Percentiles rank a stretch among this genome's conserved stretches.
These are phyloP conservation scores for Globisporangium middletonii DNA, from an alignment of 352 stramenopile genomes.

Conservation along the genomic window DNA sequence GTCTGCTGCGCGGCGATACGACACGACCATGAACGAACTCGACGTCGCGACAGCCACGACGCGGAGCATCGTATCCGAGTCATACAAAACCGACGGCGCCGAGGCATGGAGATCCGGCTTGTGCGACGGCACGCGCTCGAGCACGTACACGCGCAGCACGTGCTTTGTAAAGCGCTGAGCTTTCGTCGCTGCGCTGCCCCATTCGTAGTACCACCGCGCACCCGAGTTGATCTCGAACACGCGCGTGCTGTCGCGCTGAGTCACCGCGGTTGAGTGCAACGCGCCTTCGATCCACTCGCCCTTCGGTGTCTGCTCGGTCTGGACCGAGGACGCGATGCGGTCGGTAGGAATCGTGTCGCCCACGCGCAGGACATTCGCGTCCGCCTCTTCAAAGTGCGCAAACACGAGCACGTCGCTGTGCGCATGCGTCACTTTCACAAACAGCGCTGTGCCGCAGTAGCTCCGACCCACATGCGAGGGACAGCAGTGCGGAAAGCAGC, in stretches of 20 bases:
- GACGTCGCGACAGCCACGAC: constrained; percentile 40
- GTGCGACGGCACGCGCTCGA: constrained; percentile 19
- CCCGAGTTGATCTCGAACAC: constrained; percentile 57
- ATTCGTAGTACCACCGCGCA: constrained; percentile 68
- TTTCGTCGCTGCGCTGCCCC: constrained; percentile 59
- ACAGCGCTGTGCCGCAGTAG: constrained; percentile 57
- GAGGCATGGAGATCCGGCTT: constrained; percentile 3
- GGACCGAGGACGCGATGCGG: constrained; percentile 29
- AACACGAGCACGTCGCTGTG: constrained; percentile 28
- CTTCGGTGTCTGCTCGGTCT: constrained; percentile 57
- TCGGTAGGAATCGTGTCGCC: constrained; percentile 22
- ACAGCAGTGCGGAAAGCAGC: constrained; percentile 71
- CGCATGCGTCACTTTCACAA: constrained; percentile 28
- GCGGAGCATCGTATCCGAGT: constrained; percentile 14
- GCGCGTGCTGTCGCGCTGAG: constrained; percentile 7
- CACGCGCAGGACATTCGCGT: constrained; percentile 22
- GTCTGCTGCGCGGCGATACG: constrained; percentile 46
- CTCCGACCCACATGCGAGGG: constrained; percentile 57
- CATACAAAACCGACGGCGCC: background rate
- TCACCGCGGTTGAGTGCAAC: constrained; percentile 3
- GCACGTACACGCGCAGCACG: constrained; percentile 49
- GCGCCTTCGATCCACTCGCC: constrained; percentile 57
- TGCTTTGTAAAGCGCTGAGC: constrained; percentile 58
- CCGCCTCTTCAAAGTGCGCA: constrained; percentile 48
- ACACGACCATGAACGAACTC: constrained; percentile 57